Base-by-base conservation (phyloP, 2,329 filamentous ascomycete species). In the Penicillium sp. region DNA sequence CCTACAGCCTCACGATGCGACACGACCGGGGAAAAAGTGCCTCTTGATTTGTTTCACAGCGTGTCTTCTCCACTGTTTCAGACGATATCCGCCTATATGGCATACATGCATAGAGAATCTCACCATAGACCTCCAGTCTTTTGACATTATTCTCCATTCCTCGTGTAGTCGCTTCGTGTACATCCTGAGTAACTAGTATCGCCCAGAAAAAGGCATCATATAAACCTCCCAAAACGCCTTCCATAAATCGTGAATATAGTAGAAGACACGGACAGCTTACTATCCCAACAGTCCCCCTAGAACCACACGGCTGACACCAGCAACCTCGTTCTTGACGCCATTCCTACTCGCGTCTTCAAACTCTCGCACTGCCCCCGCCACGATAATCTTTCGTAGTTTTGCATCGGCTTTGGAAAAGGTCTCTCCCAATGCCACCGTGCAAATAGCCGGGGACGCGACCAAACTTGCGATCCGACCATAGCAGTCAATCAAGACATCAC, bases 401-500 rank as follows among this genome's bases (percentile, higher is more conserved):
- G 88, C 85, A 76, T 99, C 95, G 0, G 91, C 91, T 76, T 99
- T 99, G 11, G 87, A 85, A 67, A 99, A 99, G 55, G 94, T 81
- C 73, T 98, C 95, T 0, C 88, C 90, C 0, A 98, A 83, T 0
- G 81, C 77, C 0, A 86, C 83, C 4, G 83, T 86, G 71, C 91
- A 95, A 52, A 90, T 84, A 28, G 89, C 85, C 0, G 93, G 89
- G 2, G 87, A 86, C n/a, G 88, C 84, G 22, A 98, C 81, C 60
- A 99, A 81, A 45, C 82, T 83, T 69, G 96, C 81, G 31, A 99
- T 86, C 56, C 88, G 86, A 38, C 88, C 87, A 78, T 99, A 99
- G 71, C 88, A 91, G 75, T 98, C 95, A 69, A 97, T 96, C 62
- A 99, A 80, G 3, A 96, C 91, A 73, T 99, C 95, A 79, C 95